Base-by-base conservation (phyloP, 1,139 yeast genomes). In the Yamadazyma taylorii region DNA sequence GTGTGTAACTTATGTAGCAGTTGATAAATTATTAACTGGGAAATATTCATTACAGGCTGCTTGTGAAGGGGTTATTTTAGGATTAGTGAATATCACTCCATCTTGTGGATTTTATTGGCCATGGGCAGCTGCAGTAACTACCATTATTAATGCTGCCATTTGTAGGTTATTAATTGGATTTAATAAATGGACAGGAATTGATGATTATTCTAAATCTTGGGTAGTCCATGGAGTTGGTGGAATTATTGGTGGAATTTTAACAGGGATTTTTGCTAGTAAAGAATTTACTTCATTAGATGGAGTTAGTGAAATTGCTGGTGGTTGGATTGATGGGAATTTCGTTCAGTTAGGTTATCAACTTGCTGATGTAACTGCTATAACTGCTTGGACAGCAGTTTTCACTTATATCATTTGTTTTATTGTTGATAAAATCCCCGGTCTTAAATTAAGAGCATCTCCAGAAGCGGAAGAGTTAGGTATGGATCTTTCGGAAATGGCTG, bases 191-290 rank as follows among this genome's bases (percentile, higher is more conserved):
- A 60, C 89, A 43, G 75, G 73, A 40, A 87, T 90, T 51, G 98
- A 92, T 61, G 97, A 90, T 57, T 96, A 97, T 70, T 75, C 89
- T 70, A 96, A 89, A 62, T 95, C 89, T 38, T 90, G 86, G 68
- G 87, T 96, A 19, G 69, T 88, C 42, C 97, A 90, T 63, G 97
- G 96, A 51, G 81, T 90, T 47, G 97, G 97, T 59, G 97, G 97
- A 38, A 79, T 85, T 52, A 73, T 78, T 48, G 97, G 97, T 36
- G 82, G 89, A 23, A 70, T 84, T 19, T 64, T 87, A 63, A 89
- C 97, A 27, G 97, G 96, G 53, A 72, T 90, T 46, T 90, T 90
- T 59, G 96, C 97, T 25, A 94, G 96, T 40, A 92, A 87, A 66
- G 88, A 89, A 63, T 79, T 89, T 48, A 85, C 95, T 31, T 89